Percentiles rank a stretch among this genome's conserved stretches.
phyloP scores from a whole-genome alignment of 148 eudicot species.

The Mesembryanthemum crystallinum region DNA sequence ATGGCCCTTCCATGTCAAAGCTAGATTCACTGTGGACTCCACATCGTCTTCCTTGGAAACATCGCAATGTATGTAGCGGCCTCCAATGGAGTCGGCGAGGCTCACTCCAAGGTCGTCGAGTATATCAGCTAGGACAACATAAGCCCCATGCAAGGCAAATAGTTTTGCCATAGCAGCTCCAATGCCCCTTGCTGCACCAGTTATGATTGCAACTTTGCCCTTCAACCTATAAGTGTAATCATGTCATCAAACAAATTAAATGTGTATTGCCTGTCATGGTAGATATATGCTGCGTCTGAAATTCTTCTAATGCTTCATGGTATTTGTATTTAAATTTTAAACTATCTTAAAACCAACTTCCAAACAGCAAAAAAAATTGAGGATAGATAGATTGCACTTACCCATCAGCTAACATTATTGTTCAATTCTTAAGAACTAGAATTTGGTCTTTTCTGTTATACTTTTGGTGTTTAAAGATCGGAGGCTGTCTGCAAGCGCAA shows the following conservation, averaged over 20 bases:
- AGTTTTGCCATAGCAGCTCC: conserved; percentile 69
- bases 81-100: conserved; percentile 63
- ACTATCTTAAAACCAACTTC: too few relatives aligned
- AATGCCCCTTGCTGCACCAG: conserved; percentile 92
- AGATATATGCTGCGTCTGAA: too few relatives aligned
- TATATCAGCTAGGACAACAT: conserved; percentile 69
- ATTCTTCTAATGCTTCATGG: too few relatives aligned
- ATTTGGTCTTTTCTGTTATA: too few relatives aligned
- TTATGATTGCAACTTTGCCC: conserved; percentile 78
- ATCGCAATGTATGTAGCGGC: conserved; percentile 71
- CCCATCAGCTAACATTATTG: too few relatives aligned
- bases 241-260: too few relatives aligned
- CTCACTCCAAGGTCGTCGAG: conserved; percentile 54
- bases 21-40: conserved; percentile 52
- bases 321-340: too few relatives aligned
- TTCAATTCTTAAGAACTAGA: too few relatives aligned
- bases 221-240: conserved; percentile 35
- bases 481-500: background rate
- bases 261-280: too few relatives aligned
- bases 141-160: conserved; percentile 66
- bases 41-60: conserved; percentile 69
- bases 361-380: background rate
- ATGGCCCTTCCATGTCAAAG: conserved; percentile 67
- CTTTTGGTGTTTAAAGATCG: background rate
- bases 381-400: background rate